Evolutionary conservation across 192 early-diverging fungal genomes (phyloP).

Genomic region (Spinellus fusiger): DNA sequence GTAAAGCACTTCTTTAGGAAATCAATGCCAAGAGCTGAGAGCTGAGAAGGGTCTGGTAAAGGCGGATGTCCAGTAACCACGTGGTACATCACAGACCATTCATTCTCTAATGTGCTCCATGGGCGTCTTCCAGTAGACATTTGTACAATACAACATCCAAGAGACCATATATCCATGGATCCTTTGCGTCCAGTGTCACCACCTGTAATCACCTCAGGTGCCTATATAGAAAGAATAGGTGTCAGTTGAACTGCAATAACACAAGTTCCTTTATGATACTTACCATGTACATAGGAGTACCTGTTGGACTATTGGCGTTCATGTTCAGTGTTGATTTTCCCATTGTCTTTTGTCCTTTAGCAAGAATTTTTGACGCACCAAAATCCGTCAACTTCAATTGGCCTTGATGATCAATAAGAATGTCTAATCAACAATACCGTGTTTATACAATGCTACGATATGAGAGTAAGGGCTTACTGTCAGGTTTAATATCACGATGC

Average conservation of each 20-base stretch:
- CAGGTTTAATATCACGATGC: constrained; percentile 85
- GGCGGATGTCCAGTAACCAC: constrained; percentile 73
- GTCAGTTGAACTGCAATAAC: background rate
- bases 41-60: constrained; percentile 62
- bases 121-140: constrained; percentile 87
- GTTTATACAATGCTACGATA: background rate
- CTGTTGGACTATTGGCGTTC: constrained; percentile 56
- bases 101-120: constrained; percentile 86
- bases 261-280: background rate
- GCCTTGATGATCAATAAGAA: constrained; percentile 72
- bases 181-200: constrained; percentile 67
- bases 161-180: constrained; percentile 88
- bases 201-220: constrained; percentile 80
- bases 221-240: constrained; percentile 16
- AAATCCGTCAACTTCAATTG: constrained; percentile 85
- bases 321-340: constrained; percentile 40
- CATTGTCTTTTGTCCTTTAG: constrained; percentile 64
- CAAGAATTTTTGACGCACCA: constrained; percentile 84
- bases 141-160: constrained; percentile 87
- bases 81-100: constrained; percentile 94
- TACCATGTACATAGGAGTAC: constrained; percentile 63
- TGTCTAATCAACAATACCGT: constrained; percentile 39
- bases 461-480: constrained; percentile 47
- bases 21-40: constrained; percentile 61
- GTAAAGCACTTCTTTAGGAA: constrained; percentile 79